Evolutionary conservation across 805 yeast genomes (phyloP), one percentile per base, ranked within the genome.

Genomic region (Candida coleopterorum): DNA sequence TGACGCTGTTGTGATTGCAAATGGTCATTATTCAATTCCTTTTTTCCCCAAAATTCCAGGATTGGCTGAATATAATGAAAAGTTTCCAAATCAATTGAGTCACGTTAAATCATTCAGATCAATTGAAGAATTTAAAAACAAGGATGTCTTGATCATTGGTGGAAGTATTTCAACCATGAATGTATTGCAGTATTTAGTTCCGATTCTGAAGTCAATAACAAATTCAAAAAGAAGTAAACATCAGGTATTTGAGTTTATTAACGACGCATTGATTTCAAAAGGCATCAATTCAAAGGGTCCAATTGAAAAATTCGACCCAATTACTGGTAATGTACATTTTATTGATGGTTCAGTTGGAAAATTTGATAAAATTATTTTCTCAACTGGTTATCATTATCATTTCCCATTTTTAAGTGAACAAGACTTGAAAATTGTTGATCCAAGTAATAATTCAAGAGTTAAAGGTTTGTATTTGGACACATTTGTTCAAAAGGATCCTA

Each of bases 21-120:
- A 74, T 6, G 93, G 93, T 1, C 77, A 77, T 41, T 80, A 72
- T 52, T 74, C 79, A 31, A 62, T 71, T 18, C 90, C 93, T 1
- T 67, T 50, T 44, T 56, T 75, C 33, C 90, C 93, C 1, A 58
- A 66, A 15, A 65, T 72, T 29, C 52, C 56, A 2, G 88, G 88
- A 0, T 49, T 83, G 18, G 53, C 59, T 9, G 70, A 68, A 37
- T 79, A 74, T 71, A 53, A 56, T 32, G 45, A 45, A 9, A 47
- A 53, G 30, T 58, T 53, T 43, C 82, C 83, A 1, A 67, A 58
- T 2, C 60, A 72, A 1, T 55, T 82, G 2, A 44, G 62, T 2
- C 90, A 83, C 55, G 70, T 88, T 6, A 77, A 77, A 42, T 56
- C 68, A 25, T 83, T 68, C 49, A 68, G 79, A 38, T 55, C 55